A percentile compares a stretch with the other conserved stretches of the same genome.
phyloP scores from a whole-genome alignment of 768 basidiomycete species.

The Lyophyllum decastes region DNA sequence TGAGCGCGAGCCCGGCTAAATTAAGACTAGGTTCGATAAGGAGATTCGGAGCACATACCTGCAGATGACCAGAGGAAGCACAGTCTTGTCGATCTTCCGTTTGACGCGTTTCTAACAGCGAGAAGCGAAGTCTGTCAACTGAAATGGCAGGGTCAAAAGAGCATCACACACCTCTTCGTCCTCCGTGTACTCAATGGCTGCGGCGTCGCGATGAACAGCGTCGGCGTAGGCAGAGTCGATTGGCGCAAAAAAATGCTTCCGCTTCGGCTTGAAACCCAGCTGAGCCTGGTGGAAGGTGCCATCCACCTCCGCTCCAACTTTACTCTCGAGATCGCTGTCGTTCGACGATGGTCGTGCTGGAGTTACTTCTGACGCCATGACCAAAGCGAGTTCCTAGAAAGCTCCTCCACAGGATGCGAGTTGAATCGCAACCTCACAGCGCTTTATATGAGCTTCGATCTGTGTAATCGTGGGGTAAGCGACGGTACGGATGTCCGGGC shows the following conservation, averaged over 20 bases:
- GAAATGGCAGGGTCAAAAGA: background rate
- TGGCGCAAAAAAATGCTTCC: constrained; percentile 50
- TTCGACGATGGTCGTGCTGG: background rate
- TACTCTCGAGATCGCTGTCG: constrained; percentile 7
- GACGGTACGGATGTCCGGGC: background rate
- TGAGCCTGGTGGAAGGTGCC: constrained; percentile 45
- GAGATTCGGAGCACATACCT: constrained; percentile 33
- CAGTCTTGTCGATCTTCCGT: constrained; percentile 51
- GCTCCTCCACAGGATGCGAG: constrained; percentile 13
- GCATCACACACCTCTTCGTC: constrained; percentile 44
- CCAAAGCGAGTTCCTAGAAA: background rate
- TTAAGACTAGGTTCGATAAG: background rate
- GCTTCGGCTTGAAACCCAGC: constrained; percentile 37
- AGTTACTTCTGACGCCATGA: background rate
- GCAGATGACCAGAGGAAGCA: constrained; percentile 50
- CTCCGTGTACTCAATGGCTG: constrained; percentile 45
- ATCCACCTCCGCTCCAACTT: constrained; percentile 22
- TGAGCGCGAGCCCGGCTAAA: constrained; percentile 15
- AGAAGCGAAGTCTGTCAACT: background rate
- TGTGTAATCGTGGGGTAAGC: background rate
- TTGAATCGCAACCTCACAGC: background rate
- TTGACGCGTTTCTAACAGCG: constrained; percentile 38
- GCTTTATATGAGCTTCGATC: background rate
- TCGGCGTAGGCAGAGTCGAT: constrained; percentile 47
- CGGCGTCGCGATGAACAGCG: constrained; percentile 53